phyloP scores from a whole-genome alignment of 495 filamentous ascomycete species.

The Hypoxylon perforatum region DNA sequence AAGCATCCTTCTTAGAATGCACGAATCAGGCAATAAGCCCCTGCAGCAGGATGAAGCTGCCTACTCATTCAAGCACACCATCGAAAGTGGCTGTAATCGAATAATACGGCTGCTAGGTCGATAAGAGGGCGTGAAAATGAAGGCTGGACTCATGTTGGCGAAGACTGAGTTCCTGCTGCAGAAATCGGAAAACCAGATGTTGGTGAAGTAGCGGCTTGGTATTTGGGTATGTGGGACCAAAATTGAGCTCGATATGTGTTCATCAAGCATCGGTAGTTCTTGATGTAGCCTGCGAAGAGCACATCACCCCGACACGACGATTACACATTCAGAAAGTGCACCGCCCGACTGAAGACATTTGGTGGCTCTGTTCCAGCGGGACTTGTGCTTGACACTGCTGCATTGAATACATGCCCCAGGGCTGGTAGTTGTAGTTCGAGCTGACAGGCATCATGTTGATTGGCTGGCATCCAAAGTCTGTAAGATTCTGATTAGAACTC shows the following conservation, averaged over 20 bases:
- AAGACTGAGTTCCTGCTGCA: background rate
- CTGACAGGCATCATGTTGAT: constrained; percentile 39
- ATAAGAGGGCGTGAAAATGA: constrained; percentile 13
- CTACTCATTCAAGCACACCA: constrained; percentile 6
- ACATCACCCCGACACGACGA: constrained; percentile 13
- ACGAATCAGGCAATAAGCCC: constrained; percentile 46
- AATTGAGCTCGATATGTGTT: constrained; percentile 12
- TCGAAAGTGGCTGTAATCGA: constrained; percentile 13
- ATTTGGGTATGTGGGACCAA: constrained; percentile 12
- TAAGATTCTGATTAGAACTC: constrained; percentile 30
- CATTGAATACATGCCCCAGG: constrained; percentile 45
- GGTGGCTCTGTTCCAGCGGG: constrained; percentile 15
- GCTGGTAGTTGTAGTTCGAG: constrained; percentile 39
- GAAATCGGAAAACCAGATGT: no score
- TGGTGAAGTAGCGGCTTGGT: constrained; percentile 9
- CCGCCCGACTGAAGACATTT: constrained; percentile 25
- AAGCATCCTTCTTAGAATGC: constrained; percentile 38
- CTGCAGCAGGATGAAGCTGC: constrained; percentile 24
- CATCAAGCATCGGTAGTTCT: constrained; percentile 8
- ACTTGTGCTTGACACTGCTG: constrained; percentile 39
- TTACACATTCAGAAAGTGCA: constrained; percentile 22
- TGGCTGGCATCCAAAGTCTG: constrained; percentile 44
- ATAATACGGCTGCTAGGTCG: constrained; percentile 7
- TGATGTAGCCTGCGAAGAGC: constrained; percentile 18
- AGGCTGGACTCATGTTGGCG: background rate